phyloP scores from a whole-genome alignment of 106 monocot species.

The Vanilla planifolia region DNA sequence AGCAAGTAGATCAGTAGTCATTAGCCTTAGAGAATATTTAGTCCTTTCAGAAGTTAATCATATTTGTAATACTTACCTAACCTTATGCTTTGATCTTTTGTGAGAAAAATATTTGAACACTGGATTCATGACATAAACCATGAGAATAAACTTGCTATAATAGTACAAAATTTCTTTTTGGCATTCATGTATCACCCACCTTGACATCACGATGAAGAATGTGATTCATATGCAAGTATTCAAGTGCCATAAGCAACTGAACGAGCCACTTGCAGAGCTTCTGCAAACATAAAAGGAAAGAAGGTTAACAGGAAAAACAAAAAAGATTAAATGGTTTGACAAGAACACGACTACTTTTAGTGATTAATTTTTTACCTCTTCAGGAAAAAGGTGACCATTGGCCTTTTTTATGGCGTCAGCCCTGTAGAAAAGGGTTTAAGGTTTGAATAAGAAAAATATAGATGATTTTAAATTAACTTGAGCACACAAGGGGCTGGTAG shows the following conservation, averaged over 20 bases:
- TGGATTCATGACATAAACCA: conserved; percentile 22
- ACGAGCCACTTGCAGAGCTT: conserved; percentile 99
- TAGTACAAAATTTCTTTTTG: background rate
- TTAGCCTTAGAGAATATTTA: background rate
- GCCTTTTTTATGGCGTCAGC: conserved; percentile 88
- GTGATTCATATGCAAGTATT: conserved; percentile 90
- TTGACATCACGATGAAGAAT: conserved; percentile 99
- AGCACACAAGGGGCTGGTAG: background rate
- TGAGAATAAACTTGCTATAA: background rate
- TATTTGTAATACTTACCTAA: conserved; percentile 48
- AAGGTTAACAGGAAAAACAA: background rate
- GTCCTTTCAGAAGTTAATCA: conserved; percentile 7
- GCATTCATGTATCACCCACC: conserved; percentile 30
- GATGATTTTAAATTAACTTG: background rate
- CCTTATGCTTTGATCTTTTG: conserved; percentile 75
- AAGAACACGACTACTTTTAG: background rate
- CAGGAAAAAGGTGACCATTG: conserved; percentile 71
- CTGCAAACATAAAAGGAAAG: conserved; percentile 26
- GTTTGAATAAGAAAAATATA: background rate
- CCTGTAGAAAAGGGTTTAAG: conserved; percentile 32
- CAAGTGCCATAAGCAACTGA: conserved; percentile 96
- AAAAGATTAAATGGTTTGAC: background rate
- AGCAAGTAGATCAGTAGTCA: background rate
- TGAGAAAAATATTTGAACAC: conserved; percentile 98
- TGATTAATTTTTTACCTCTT: conserved; percentile 53